Percentiles rank a stretch among this genome's conserved stretches.
These are phyloP conservation scores for Erysimum cheiri DNA, from an alignment of 441 rosid species.

Conservation along the genomic window DNA sequence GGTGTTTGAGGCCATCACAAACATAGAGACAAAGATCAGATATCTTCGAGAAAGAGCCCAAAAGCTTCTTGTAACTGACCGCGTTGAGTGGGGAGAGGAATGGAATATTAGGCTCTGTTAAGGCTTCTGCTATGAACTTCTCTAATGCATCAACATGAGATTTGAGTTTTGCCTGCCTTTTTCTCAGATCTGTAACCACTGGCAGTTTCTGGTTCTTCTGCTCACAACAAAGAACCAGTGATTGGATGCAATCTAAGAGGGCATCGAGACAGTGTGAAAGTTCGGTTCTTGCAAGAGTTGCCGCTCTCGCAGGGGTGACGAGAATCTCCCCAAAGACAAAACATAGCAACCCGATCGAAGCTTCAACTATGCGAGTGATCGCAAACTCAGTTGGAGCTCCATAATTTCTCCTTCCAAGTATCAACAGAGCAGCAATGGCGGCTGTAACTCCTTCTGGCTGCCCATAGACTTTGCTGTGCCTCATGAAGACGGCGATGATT, in stretches of 20 bases:
- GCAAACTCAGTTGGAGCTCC: slow-evolving; percentile 70
- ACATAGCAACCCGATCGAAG: slow-evolving; percentile 67
- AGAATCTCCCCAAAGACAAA: slow-evolving; percentile 58
- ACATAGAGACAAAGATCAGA: slow-evolving; percentile 54
- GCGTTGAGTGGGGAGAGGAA: slow-evolving; percentile 61
- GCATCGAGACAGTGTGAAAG: slow-evolving; percentile 51
- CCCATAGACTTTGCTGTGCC: slow-evolving; percentile 76
- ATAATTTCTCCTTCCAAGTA: slow-evolving; percentile 72
- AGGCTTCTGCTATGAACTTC: slow-evolving; percentile 60
- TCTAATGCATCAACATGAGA: slow-evolving; percentile 48
- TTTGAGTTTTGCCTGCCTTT: slow-evolving; percentile 50
- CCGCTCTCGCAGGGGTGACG: slow-evolving; percentile 60
- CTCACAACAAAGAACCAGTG: slow-evolving; percentile 41
- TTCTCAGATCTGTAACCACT: slow-evolving; percentile 36
- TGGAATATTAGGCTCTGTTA: slow-evolving; percentile 66
- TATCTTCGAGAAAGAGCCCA: slow-evolving; percentile 50
- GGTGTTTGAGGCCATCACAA: slow-evolving; percentile 43
- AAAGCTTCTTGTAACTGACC: slow-evolving; percentile 49
- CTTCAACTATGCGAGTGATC: slow-evolving; percentile 65
- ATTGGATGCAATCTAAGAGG: slow-evolving; percentile 45
- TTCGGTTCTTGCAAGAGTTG: slow-evolving; percentile 64
- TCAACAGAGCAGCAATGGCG: slow-evolving; percentile 64
- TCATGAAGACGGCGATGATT: slow-evolving; percentile 62
- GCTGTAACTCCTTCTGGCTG: slow-evolving; percentile 74
- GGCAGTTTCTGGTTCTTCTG: slow-evolving; percentile 45